Conservation (phyloP, 768 basidiomycete genomes). For the Xerocomellus dryophilus region DNA sequence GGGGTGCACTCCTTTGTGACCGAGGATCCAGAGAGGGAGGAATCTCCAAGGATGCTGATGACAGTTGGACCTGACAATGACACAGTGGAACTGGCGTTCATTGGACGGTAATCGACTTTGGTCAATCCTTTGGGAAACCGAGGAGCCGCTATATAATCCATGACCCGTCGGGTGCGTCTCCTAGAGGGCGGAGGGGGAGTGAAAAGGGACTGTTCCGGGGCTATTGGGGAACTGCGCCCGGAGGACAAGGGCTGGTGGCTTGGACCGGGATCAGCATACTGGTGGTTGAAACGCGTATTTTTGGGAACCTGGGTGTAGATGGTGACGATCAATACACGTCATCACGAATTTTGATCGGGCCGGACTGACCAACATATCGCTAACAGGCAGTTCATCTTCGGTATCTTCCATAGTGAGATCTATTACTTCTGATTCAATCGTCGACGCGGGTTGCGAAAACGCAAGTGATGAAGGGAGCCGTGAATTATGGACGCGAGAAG, state of each 20-base stretch:
- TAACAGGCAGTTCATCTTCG: conserved; percentile 15
- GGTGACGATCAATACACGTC: conserved; percentile 2
- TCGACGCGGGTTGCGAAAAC: background rate
- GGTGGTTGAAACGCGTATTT: background rate
- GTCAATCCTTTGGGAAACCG: conserved; percentile 19
- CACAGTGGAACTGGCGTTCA: background rate
- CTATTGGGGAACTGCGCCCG: conserved; percentile 5
- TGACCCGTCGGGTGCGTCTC: conserved; percentile 6
- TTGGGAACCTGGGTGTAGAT: conserved; percentile 1
- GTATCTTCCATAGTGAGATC: conserved; percentile 26
- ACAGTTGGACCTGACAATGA: background rate
- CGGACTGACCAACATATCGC: conserved; percentile 18
- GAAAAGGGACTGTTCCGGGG: conserved; percentile 23
- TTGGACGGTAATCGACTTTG: conserved; percentile 19
- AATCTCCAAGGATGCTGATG: background rate
- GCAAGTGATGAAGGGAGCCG: background rate
- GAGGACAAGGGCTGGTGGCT: background rate
- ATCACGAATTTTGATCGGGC: conserved; percentile 1
- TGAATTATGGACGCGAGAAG: conserved; percentile 2
- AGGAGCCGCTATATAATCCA: conserved; percentile 24
- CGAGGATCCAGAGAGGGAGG: background rate
- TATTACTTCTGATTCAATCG: conserved; percentile 12
- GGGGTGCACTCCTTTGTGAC: background rate
- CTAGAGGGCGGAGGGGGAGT: conserved; percentile 25
- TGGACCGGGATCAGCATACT: conserved; percentile 2